These are phyloP conservation scores for Cunninghamia lanceolata DNA, from an alignment of 75 land plant species.

Conservation along the genomic window DNA sequence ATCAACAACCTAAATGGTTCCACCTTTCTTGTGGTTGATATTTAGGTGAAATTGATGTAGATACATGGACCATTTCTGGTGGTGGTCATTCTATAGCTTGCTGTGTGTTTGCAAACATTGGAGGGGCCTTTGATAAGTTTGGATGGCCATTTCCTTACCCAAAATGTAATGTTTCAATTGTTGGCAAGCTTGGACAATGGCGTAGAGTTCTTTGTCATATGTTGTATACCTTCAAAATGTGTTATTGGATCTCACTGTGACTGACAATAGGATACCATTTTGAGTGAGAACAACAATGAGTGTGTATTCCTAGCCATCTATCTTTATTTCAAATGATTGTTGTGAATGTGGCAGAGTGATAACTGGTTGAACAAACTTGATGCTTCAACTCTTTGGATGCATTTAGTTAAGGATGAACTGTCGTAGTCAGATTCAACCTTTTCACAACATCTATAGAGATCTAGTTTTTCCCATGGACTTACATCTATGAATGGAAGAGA, in stretches of 20 bases:
- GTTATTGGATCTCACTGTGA: neutral
- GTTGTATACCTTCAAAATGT: neutral
- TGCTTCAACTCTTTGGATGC: neutral
- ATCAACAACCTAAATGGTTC: neutral
- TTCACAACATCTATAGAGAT: no score
- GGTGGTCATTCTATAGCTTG: neutral
- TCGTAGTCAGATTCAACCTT: no score
- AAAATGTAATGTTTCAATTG: no score
- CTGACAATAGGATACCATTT: neutral
- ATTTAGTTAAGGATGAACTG: neutral
- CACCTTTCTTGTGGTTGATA: no score
- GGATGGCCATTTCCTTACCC: neutral
- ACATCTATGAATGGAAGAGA: no score
- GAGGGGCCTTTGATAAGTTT: neutral
- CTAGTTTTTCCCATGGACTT: no score
- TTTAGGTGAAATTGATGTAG: neutral
- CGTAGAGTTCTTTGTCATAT: neutral
- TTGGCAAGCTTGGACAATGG: neutral
- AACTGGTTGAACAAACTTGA: neutral
- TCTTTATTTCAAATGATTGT: neutral
- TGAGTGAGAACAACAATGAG: neutral
- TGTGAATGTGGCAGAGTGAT: neutral
- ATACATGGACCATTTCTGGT: neutral
- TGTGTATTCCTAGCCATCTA: neutral
- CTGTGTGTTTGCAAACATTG: no score